These are phyloP conservation scores for Primulina eburnea DNA, from an alignment of 257 asterid species.

Conservation along the genomic window DNA sequence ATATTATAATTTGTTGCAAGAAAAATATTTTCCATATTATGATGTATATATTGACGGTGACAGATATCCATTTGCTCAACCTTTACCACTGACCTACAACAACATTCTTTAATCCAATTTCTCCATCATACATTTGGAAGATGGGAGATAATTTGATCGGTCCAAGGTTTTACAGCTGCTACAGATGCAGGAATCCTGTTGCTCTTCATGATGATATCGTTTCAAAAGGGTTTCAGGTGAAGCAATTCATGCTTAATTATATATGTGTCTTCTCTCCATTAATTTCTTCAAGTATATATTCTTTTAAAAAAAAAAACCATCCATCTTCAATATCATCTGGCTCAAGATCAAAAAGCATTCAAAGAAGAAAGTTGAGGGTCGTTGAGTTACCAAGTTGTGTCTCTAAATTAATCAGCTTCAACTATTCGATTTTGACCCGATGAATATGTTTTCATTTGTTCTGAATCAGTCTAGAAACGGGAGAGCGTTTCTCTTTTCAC, in stretches of 20 bases:
- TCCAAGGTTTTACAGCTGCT: constrained; percentile 60
- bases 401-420: no score
- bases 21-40: constrained; percentile 1
- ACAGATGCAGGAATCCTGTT: constrained; percentile 56
- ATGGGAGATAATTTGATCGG: constrained; percentile 34
- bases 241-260: not conserved
- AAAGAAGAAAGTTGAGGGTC: not conserved
- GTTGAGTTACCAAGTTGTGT: no score
- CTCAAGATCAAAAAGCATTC: not conserved
- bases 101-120: not conserved
- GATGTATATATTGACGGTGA: constrained; percentile 6
- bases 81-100: not conserved
- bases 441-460: not conserved
- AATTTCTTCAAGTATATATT: no score
- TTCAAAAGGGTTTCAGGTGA: constrained; percentile 59
- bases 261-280: not conserved
- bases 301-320: not conserved
- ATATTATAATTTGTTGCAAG: constrained; percentile 12
- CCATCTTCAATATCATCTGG: not conserved
- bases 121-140: not conserved
- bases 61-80: not conserved
- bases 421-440: not conserved
- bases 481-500: constrained; percentile 57
- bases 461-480: constrained; percentile 43
- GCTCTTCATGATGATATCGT: constrained; percentile 65